phyloP scores from a whole-genome alignment of 345 rosid species.

The Mercurialis annua region DNA sequence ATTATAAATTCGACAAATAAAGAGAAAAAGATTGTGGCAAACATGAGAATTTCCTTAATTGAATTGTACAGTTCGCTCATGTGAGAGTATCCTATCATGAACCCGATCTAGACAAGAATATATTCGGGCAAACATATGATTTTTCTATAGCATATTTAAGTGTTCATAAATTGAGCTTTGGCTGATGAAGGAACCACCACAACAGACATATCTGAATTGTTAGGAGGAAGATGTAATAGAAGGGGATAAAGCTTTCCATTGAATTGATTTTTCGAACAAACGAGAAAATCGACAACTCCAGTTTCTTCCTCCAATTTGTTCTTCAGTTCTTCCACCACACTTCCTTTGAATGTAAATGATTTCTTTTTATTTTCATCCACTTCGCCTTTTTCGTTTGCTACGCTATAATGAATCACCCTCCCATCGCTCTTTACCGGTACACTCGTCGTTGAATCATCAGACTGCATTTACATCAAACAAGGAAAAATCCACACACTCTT shows the following conservation, averaged over 20 bases:
- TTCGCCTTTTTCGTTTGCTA: slow-evolving; percentile 13
- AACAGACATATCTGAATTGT: slow-evolving; percentile 17
- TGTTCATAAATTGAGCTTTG: slow-evolving; percentile 37
- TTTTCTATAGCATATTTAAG: too few species aligned
- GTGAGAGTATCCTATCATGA: not conserved
- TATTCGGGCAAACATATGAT: not conserved
- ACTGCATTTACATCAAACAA: slow-evolving; percentile 6
- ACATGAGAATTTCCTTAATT: too few species aligned
- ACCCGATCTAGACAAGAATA: not conserved
- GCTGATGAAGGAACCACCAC: slow-evolving; percentile 33
- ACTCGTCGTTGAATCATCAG: not conserved
- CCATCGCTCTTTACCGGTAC: slow-evolving; percentile 18
- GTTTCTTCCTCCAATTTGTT: slow-evolving; percentile 29
- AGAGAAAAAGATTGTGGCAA: too few species aligned
- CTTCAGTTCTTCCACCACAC: slow-evolving; percentile 23
- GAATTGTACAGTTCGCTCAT: too few species aligned
- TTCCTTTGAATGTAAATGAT: slow-evolving; percentile 26
- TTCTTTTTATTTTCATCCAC: slow-evolving; percentile 11
- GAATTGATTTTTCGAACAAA: slow-evolving; percentile 25
- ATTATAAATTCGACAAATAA: too few species aligned
- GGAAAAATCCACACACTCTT: not conserved
- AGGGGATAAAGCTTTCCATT: slow-evolving; percentile 34
- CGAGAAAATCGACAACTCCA: slow-evolving; percentile 14
- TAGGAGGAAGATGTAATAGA: slow-evolving; percentile 25
- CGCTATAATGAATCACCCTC: slow-evolving; percentile 18